phyloP scores from a whole-genome alignment of 2,329 filamentous ascomycete species.

The Phaeosphaeriaceae sp. region DNA sequence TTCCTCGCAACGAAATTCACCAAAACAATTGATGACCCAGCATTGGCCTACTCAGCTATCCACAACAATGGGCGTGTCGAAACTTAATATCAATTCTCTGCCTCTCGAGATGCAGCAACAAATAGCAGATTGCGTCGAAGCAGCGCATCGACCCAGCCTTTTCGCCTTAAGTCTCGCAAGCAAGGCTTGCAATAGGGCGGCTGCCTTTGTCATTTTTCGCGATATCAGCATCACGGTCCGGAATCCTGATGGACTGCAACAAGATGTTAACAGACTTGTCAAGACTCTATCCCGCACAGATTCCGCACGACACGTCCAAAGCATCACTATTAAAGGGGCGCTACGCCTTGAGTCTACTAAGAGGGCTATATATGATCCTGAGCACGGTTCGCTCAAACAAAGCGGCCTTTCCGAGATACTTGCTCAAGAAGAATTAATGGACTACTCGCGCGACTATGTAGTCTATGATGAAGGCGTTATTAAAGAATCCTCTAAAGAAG shows the following conservation, averaged over 20 bases:
- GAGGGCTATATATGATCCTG: not conserved
- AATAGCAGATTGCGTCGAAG: constrained; percentile 22
- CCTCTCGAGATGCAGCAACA: constrained; percentile 25
- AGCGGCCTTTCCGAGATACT: constrained; percentile 23
- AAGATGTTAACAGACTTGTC: constrained; percentile 15
- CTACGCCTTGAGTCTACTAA: constrained; percentile 11
- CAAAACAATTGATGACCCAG: no score
- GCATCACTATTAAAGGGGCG: constrained; percentile 24
- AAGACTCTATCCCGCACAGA: constrained; percentile 18
- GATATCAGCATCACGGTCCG: constrained; percentile 16
- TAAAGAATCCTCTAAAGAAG: constrained; percentile 20
- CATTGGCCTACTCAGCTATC: no score
- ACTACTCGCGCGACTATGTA: constrained; percentile 9
- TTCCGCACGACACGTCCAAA: constrained; percentile 20
- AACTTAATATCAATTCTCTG: constrained; percentile 1
- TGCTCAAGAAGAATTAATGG: constrained; percentile 7
- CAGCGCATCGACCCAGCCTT: constrained; percentile 23
- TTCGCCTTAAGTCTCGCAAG: constrained; percentile 22
- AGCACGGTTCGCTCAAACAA: not conserved
- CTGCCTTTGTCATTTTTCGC: constrained; percentile 19
- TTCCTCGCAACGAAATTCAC: no score
- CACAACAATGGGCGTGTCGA: no score
- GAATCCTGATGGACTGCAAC: constrained; percentile 13
- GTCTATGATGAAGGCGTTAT: constrained; percentile 26
- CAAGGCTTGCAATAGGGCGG: not conserved